Percentiles rank a stretch among this genome's conserved stretches.
These are phyloP conservation scores for Aspergillus tamarii DNA, from an alignment of 2,329 filamentous ascomycete genomes.

Conservation along the genomic window DNA sequence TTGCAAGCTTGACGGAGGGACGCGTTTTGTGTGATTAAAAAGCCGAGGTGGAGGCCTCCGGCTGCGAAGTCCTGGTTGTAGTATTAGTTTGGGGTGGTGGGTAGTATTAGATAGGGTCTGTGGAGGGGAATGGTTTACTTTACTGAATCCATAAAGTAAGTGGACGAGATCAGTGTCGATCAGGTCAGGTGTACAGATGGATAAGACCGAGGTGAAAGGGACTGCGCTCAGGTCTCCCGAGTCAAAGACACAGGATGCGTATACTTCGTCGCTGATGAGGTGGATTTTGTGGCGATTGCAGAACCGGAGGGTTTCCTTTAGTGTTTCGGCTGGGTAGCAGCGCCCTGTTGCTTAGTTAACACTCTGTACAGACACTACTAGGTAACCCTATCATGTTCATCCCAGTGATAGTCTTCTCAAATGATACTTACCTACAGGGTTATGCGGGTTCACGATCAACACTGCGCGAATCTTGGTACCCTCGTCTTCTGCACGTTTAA, in stretches of 20 bases:
- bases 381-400: too few species aligned
- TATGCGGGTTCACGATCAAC: conserved; percentile 50
- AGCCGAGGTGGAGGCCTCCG: conserved; percentile 34
- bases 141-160: conserved; percentile 50
- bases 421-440: conserved; percentile 41
- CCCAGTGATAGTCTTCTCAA: neutral
- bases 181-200: conserved; percentile 44
- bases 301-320: conserved; percentile 52
- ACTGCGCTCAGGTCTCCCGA: conserved; percentile 36
- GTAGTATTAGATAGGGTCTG: conserved; percentile 37
- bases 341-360: conserved; percentile 30
- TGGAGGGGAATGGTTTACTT: conserved; percentile 24
- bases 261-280: conserved; percentile 61
- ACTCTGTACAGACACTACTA: neutral
- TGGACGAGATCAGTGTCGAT: conserved; percentile 56
- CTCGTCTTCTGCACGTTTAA: conserved; percentile 32
- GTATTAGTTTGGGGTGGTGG: conserved; percentile 16
- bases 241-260: conserved; percentile 56
- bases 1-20: conserved; percentile 31
- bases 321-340: conserved; percentile 48
- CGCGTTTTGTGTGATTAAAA: conserved; percentile 30
- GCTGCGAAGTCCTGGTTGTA: conserved; percentile 33
- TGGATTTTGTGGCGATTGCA: conserved; percentile 55
- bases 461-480: conserved; percentile 45
- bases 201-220: conserved; percentile 51